A percentile compares a stretch with the other conserved stretches of the same genome.
These are phyloP conservation scores for Fusarium subglutinans DNA, from an alignment of 2,329 filamentous ascomycete species.

Conservation along the genomic window DNA sequence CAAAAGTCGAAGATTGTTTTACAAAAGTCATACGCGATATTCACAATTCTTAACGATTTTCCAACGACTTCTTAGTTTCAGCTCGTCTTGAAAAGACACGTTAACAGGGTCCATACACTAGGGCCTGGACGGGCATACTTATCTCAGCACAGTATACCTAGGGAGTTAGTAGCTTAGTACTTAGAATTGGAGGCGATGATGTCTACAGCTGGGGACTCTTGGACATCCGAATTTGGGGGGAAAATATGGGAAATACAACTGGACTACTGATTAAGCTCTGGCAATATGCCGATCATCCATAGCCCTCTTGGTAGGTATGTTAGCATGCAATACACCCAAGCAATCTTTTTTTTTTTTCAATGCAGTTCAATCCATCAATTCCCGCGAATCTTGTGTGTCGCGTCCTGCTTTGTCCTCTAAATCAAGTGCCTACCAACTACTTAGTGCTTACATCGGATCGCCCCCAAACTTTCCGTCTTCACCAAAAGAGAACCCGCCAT, in stretches of 20 bases:
- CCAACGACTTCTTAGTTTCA: neutral
- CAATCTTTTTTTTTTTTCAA: neutral
- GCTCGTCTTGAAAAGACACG: neutral
- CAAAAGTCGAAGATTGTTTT: neutral
- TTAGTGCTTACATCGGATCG: constrained; percentile 22
- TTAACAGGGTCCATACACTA: constrained; percentile 5
- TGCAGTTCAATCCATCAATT: neutral
- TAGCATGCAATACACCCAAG: neutral
- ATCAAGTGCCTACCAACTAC: neutral
- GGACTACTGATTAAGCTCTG: neutral
- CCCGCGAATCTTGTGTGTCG: neutral
- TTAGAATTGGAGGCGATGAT: neutral
- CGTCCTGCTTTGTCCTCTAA: constrained; percentile 2
- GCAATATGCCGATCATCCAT: constrained; percentile 1
- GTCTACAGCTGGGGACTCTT: constrained; percentile 1
- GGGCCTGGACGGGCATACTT: neutral
- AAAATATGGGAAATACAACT: neutral
- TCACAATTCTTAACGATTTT: neutral
- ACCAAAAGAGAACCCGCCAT: constrained; percentile 18
- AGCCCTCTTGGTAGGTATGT: neutral
- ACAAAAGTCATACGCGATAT: neutral
- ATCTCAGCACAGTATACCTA: neutral
- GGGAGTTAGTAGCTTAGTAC: neutral
- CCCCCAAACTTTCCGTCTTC: constrained; percentile 13
- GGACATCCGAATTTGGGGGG: neutral